phyloP scores from a whole-genome alignment of 2,329 filamentous ascomycete genomes.

The Ophiostoma australiae region DNA sequence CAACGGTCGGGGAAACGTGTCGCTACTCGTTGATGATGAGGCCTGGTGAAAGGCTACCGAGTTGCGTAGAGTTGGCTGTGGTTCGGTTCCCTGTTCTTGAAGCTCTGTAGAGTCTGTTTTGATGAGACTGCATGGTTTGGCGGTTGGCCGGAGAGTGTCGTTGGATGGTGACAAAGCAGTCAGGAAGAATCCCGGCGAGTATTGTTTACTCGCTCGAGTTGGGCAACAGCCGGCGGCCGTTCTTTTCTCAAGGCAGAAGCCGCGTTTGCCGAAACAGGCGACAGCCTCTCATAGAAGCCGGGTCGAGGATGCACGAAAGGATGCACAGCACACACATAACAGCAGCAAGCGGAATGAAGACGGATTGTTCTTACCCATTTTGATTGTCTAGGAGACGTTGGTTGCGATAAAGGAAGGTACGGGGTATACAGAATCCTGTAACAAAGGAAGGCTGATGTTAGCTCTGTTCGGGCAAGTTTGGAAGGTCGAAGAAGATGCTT shows the following conservation, averaged over 20 bases:
- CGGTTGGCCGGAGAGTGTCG: neutral
- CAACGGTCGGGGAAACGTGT: neutral
- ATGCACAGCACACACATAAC: constrained; percentile 11
- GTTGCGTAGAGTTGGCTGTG: neutral
- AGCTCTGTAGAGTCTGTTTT: neutral
- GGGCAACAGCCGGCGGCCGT: neutral
- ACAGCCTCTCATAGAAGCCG: neutral
- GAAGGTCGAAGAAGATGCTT: neutral
- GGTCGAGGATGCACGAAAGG: neutral
- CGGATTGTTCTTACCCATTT: constrained; percentile 44
- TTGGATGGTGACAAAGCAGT: neutral
- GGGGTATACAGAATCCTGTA: constrained; percentile 19
- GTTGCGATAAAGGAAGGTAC: constrained; percentile 25
- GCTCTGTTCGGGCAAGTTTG: constrained; percentile 10
- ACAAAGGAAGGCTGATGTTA: constrained; percentile 11
- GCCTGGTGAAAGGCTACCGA: neutral
- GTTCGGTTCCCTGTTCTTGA: neutral
- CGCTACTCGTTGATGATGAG: neutral
- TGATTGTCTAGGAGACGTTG: constrained; percentile 29
- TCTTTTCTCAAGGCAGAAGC: neutral
- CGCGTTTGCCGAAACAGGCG: neutral
- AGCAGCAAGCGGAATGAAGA: constrained; percentile 21
- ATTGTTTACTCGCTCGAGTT: constrained; percentile 6
- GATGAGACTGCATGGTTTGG: neutral
- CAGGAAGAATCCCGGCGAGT: neutral